Evolutionary conservation across 225 moss, liverwort and hornwort genomes (phyloP).

Genomic region (Pleurozium schreberi): DNA sequence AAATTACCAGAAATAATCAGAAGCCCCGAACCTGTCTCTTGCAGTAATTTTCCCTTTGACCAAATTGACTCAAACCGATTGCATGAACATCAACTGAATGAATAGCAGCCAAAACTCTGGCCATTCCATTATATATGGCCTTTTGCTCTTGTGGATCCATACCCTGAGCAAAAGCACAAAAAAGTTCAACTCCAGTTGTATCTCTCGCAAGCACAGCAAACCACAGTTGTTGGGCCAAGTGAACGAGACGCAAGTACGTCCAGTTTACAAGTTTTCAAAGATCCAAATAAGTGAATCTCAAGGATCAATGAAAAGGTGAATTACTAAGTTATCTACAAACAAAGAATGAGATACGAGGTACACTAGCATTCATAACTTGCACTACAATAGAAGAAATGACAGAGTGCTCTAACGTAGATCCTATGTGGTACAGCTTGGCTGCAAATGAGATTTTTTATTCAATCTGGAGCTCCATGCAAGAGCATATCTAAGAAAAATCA

Average conservation of each 20-base stretch:
- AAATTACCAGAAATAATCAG: not conserved
- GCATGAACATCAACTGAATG: conserved; percentile 74
- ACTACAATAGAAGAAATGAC: not conserved
- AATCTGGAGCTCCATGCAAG: not conserved
- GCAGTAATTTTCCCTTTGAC: conserved; percentile 73
- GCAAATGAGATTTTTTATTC: not conserved
- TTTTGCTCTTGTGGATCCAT: conserved; percentile 50
- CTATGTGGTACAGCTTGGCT: not conserved
- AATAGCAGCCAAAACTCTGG: conserved; percentile 64
- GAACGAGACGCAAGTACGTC: not conserved
- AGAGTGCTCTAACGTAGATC: not conserved
- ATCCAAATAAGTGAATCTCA: not conserved
- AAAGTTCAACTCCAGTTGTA: not conserved
- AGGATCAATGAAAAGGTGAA: not conserved
- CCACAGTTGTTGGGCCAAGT: not conserved
- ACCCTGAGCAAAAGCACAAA: conserved; percentile 40
- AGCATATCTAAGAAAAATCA: not conserved
- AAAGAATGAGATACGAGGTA: not conserved
- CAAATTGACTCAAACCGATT: conserved; percentile 65
- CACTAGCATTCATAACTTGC: not conserved
- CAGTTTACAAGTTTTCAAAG: not conserved
- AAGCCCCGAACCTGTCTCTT: conserved; percentile 62
- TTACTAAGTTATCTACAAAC: not conserved
- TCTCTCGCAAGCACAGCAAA: not conserved
- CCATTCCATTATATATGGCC: conserved; percentile 64